These are phyloP conservation scores for Amauroascus verrucosus DNA, from an alignment of 2,329 filamentous ascomycete genomes.

Conservation along the genomic window DNA sequence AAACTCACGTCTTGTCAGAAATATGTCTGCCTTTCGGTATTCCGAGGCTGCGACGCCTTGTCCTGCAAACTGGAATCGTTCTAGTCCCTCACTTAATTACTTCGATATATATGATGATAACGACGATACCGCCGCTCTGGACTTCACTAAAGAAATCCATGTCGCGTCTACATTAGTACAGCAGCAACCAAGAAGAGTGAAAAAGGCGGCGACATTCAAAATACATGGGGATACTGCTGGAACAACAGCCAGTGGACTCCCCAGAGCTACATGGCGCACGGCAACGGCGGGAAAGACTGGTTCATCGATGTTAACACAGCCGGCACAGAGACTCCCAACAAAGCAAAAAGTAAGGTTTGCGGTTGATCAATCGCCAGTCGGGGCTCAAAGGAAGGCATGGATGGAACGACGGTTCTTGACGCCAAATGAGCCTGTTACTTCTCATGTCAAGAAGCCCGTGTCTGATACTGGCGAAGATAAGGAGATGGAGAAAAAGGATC, in stretches of 20 bases:
- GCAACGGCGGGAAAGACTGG: constrained; percentile 16
- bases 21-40: constrained; percentile 8
- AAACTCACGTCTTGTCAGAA: not conserved
- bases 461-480: not conserved
- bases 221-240: constrained; percentile 31
- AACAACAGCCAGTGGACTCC: constrained; percentile 12
- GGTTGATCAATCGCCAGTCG: constrained; percentile 16
- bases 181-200: constrained; percentile 24
- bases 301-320: constrained; percentile 31
- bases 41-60: constrained; percentile 28
- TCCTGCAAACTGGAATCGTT: constrained; percentile 20
- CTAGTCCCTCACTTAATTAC: constrained; percentile 16
- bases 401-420: constrained; percentile 5
- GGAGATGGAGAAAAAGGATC: constrained; percentile 15
- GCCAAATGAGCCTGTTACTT: not conserved
- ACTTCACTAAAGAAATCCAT: constrained; percentile 34
- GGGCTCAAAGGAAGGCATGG: constrained; percentile 7
- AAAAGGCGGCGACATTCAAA: constrained; percentile 24
- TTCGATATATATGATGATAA: constrained; percentile 21
- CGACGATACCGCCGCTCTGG: constrained; percentile 30
- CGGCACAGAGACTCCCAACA: constrained; percentile 31
- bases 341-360: constrained; percentile 25
- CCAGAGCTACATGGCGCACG: constrained; percentile 16
- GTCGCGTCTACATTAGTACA: constrained; percentile 22
- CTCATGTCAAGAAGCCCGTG: not conserved